Percentiles rank a stretch among this genome's conserved stretches.
Conservation (phyloP, 495 filamentous ascomycete genomes). For the Annulohypoxylon maeteangense region DNA sequence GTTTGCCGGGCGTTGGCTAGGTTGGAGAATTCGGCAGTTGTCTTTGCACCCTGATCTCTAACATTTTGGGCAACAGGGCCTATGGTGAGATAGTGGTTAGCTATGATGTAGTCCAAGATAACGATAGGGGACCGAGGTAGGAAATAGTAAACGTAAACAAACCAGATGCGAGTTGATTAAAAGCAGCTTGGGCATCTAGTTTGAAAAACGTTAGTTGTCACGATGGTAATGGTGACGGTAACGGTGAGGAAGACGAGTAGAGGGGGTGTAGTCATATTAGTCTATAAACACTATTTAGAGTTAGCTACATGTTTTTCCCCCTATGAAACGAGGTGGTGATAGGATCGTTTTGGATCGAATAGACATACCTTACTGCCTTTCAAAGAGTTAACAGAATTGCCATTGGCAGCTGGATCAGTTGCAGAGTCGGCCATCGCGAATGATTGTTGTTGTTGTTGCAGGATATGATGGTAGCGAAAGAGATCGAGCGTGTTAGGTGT, state of each 20-base stretch:
- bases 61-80: constrained; percentile 82
- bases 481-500: constrained; percentile 4
- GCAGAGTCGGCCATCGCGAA: constrained; percentile 43
- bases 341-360: neutral
- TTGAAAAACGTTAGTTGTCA: constrained; percentile 39
- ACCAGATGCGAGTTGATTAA: constrained; percentile 55
- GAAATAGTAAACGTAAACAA: constrained; percentile 27
- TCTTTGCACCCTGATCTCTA: constrained; percentile 77
- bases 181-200: constrained; percentile 56
- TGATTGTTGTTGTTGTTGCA: constrained; percentile 45
- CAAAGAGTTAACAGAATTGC: constrained; percentile 45
- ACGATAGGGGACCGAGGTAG: neutral
- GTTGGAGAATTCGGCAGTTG: constrained; percentile 76
- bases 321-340: constrained; percentile 1
- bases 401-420: constrained; percentile 46
- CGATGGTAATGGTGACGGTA: constrained; percentile 20
- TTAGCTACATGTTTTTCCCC: constrained; percentile 42
- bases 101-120: constrained; percentile 14
- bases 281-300: constrained; percentile 39
- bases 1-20: constrained; percentile 75
- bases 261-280: constrained; percentile 10
- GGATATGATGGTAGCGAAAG: constrained; percentile 23
- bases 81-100: constrained; percentile 50
- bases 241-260: neutral
- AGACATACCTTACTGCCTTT: constrained; percentile 61